Evolutionary conservation across 2,329 filamentous ascomycete genomes (phyloP).

Genomic region (Dryadomyces quercivorus): DNA sequence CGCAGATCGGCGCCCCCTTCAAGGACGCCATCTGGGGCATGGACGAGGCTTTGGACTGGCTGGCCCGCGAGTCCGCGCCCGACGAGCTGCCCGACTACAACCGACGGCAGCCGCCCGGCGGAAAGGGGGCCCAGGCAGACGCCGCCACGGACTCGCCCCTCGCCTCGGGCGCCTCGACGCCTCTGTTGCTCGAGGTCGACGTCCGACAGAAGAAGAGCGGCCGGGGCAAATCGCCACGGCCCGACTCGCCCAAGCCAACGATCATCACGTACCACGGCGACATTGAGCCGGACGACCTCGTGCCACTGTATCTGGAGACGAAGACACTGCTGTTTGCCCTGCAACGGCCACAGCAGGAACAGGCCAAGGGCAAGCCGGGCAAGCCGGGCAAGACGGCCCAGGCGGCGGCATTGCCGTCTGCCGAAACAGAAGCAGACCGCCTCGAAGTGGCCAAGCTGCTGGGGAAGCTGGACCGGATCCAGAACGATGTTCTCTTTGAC

Average conservation of each 20-base stretch:
- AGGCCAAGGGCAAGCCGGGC: constrained; percentile 25
- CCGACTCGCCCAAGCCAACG: constrained; percentile 26
- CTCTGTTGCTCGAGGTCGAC: constrained; percentile 26
- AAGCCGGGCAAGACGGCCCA: too few species aligned
- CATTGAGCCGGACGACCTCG: constrained; percentile 61
- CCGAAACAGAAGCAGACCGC: constrained; percentile 17
- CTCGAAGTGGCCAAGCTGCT: constrained; percentile 52
- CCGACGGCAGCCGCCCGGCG: constrained; percentile 24
- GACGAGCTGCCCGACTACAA: constrained; percentile 65
- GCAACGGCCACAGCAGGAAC: constrained; percentile 39
- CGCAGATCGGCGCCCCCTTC: constrained; percentile 40
- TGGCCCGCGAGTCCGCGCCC: constrained; percentile 61
- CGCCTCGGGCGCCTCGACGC: constrained; percentile 37
- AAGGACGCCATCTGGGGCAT: constrained; percentile 72
- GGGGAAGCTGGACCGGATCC: constrained; percentile 63
- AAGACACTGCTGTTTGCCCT: constrained; percentile 56
- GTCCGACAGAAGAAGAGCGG: constrained; percentile 24
- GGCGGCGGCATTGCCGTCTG: constrained; percentile 10
- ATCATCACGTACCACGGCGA: constrained; percentile 50
- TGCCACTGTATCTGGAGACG: constrained; percentile 65
- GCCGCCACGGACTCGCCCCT: constrained; percentile 37
- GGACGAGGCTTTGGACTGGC: constrained; percentile 80
- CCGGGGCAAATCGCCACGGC: constrained; percentile 13
- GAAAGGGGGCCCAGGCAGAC: constrained; percentile 27
- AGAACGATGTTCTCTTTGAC: constrained; percentile 68